Conservation (phyloP, 805 yeast genomes). For the Zygoascus tannicola region DNA sequence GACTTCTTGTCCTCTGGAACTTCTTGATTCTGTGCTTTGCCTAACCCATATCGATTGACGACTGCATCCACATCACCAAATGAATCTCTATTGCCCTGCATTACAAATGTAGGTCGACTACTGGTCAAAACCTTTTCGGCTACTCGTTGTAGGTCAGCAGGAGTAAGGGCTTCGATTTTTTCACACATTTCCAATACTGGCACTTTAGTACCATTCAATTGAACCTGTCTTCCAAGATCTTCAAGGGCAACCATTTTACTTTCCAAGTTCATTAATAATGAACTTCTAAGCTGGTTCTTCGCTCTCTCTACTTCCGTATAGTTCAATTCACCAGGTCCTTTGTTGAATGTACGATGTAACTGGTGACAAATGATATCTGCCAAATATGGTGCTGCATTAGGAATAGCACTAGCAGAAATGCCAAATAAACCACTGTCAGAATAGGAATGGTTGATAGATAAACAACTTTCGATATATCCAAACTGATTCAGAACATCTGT, state of each 20-base stretch:
- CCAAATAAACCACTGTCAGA: slow-evolving; percentile 90
- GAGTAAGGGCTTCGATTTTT: slow-evolving; percentile 59
- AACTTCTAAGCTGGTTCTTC: slow-evolving; percentile 81
- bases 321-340: slow-evolving; percentile 48
- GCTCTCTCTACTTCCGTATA: slow-evolving; percentile 69
- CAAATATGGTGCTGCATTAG: slow-evolving; percentile 75
- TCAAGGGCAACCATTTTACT: slow-evolving; percentile 89
- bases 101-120: slow-evolving; percentile 72
- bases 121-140: slow-evolving; percentile 65
- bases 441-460: slow-evolving; percentile 82
- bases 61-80: slow-evolving; percentile 77
- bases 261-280: slow-evolving; percentile 86
- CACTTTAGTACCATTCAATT: slow-evolving; percentile 66
- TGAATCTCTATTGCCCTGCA: slow-evolving; percentile 77
- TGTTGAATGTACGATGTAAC: slow-evolving; percentile 41
- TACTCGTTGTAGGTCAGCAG: slow-evolving; percentile 59
- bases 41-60: slow-evolving; percentile 64
- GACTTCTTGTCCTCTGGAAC: too few relatives aligned
- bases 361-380: slow-evolving; percentile 71
- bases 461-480: slow-evolving; percentile 83
- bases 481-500: slow-evolving; percentile 85
- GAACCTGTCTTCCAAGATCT: slow-evolving; percentile 92
- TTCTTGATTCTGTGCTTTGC: too few relatives aligned
- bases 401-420: slow-evolving; percentile 72
- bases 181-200: slow-evolving; percentile 73